A percentile compares a stretch with the other conserved stretches of the same genome.
These are phyloP conservation scores for Corinectria fuckeliana DNA, from an alignment of 2,329 filamentous ascomycete genomes.

Conservation along the genomic window DNA sequence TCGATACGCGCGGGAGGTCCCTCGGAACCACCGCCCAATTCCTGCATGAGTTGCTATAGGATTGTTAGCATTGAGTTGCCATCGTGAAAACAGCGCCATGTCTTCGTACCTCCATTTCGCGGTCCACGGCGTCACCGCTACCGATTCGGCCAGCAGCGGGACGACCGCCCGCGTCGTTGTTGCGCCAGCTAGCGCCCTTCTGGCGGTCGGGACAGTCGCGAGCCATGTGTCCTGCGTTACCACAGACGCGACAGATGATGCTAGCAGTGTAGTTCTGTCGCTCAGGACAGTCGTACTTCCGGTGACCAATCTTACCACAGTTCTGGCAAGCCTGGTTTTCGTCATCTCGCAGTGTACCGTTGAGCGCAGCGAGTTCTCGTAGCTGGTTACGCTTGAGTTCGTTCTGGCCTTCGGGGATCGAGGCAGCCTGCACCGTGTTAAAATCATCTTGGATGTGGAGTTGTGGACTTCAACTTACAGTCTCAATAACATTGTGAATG, in stretches of 20 bases:
- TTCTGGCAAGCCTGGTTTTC: conserved; percentile 99
- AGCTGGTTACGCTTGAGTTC: conserved; percentile 99
- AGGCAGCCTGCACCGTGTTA: conserved; percentile 75
- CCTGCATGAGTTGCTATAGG: conserved; percentile 90
- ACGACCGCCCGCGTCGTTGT: conserved; percentile 65
- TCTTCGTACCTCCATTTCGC: conserved; percentile 86
- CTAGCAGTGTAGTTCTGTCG: conserved; percentile 98
- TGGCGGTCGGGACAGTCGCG: conserved; percentile 96
- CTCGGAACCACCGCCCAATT: conserved; percentile 75
- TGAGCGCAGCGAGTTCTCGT: conserved; percentile 94
- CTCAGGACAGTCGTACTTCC: conserved; percentile 98
- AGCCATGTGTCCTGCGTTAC: conserved; percentile 97
- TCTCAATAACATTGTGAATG: conserved; percentile 98
- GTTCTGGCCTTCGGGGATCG: conserved; percentile 97
- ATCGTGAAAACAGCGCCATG: background rate
- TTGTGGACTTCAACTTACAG: conserved; percentile 65
- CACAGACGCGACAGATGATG: conserved; percentile 98
- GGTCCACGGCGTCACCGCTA: conserved; percentile 83
- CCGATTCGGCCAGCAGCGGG: conserved; percentile 70
- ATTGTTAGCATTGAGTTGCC: conserved; percentile 49
- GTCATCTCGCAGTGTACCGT: conserved; percentile 98
- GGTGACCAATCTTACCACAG: conserved; percentile 97
- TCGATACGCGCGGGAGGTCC: conserved; percentile 82
- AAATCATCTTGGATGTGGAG: background rate
- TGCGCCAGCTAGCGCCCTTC: conserved; percentile 90